These are phyloP conservation scores for Collybia mongolica DNA, from an alignment of 768 basidiomycete species.

Conservation along the genomic window DNA sequence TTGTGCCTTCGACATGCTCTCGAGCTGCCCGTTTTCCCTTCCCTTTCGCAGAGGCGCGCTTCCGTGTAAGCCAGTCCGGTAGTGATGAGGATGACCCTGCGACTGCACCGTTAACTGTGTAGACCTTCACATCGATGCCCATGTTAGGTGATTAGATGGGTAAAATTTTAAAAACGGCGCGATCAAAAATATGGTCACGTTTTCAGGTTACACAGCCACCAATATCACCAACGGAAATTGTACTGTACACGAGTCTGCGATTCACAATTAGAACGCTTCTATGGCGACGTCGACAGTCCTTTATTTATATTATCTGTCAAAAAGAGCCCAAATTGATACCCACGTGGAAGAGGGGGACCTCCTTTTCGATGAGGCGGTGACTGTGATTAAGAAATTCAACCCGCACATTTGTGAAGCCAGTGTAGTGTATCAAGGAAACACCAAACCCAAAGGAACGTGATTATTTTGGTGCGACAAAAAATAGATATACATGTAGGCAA, in stretches of 20 bases:
- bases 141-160: slow-evolving; percentile 4
- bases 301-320: too few relatives aligned
- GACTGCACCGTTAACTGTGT: slow-evolving; percentile 93
- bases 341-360: too few relatives aligned
- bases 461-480: too few relatives aligned
- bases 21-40: slow-evolving; percentile 65
- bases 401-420: background rate
- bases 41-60: slow-evolving; percentile 56
- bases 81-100: slow-evolving; percentile 86
- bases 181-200: slow-evolving; percentile 1
- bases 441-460: too few relatives aligned
- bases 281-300: too few relatives aligned
- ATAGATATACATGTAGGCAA: too few relatives aligned
- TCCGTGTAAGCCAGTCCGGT: slow-evolving; percentile 90
- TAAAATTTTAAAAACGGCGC: background rate
- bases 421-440: background rate
- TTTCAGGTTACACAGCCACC: background rate
- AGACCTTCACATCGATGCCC: slow-evolving; percentile 65
- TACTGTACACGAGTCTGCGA: too few relatives aligned
- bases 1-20: slow-evolving; percentile 79
- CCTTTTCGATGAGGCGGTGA: too few relatives aligned
- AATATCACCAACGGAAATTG: too few relatives aligned
- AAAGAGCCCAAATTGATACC: too few relatives aligned
- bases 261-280: too few relatives aligned
- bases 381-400: too few relatives aligned